phyloP scores from a whole-genome alignment of 495 filamentous ascomycete species.

The Penicillium chermesinum region DNA sequence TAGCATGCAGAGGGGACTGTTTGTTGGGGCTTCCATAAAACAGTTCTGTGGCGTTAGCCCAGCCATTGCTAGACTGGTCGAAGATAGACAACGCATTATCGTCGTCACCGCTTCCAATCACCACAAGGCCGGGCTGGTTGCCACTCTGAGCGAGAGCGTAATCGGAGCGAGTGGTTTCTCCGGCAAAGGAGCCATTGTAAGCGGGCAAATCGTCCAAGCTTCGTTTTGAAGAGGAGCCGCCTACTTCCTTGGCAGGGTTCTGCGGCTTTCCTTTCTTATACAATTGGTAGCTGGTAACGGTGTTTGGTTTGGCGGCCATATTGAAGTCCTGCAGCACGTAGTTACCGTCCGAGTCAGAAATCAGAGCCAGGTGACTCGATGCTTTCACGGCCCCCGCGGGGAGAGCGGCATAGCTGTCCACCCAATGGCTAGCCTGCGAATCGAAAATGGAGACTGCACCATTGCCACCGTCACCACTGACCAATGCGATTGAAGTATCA shows the following conservation, averaged over 20 bases:
- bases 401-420: slow-evolving; percentile 62
- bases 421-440: slow-evolving; percentile 27
- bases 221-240: slow-evolving; percentile 30
- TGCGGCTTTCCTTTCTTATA: slow-evolving; percentile 39
- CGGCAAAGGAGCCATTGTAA: slow-evolving; percentile 72
- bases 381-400: slow-evolving; percentile 48
- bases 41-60: slow-evolving; percentile 68
- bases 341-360: slow-evolving; percentile 69
- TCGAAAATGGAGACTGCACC: slow-evolving; percentile 61
- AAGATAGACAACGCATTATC: slow-evolving; percentile 66
- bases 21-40: slow-evolving; percentile 50
- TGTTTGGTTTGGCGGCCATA: slow-evolving; percentile 70
- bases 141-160: slow-evolving; percentile 57
- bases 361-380: slow-evolving; percentile 56
- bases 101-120: slow-evolving; percentile 70
- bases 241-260: slow-evolving; percentile 30
- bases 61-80: slow-evolving; percentile 69
- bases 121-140: slow-evolving; percentile 50
- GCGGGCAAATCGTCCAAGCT: slow-evolving; percentile 61
- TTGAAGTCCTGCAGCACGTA: slow-evolving; percentile 82
- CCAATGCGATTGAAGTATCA: slow-evolving; percentile 60
- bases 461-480: slow-evolving; percentile 68
- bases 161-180: slow-evolving; percentile 54
- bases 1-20: slow-evolving; percentile 33
- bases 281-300: slow-evolving; percentile 61